Evolutionary conservation across 345 rosid genomes (phyloP), one percentile per base, ranked within the genome.

Genomic region (Syzygium jambos): DNA sequence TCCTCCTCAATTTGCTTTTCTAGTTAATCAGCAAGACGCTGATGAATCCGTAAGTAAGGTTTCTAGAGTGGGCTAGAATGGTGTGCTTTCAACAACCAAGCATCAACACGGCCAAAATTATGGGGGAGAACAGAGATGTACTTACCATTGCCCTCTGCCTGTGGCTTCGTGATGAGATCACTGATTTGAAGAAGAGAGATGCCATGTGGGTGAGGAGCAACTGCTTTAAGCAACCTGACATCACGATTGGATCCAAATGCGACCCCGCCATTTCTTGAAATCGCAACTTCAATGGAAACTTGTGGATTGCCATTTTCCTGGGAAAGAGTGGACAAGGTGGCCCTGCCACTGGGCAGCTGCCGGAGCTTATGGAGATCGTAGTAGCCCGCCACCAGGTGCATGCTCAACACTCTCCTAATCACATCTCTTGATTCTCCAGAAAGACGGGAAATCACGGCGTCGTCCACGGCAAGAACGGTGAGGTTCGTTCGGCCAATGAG

Each of bases 391-490:
- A 87, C 65, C 52, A 87, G 86, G 89, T 87, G 89, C 51, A 27
- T 25, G 57, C 89, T 65, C 86, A 87, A 85, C 51, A 87, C 51
- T 77, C 84, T 25, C 83, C 85, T 43, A 27, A 87, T 77, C 41
- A 56, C 86, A 25, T 51, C 49, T 15, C 56, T 14, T 5, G 89
- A 53, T 9, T 22, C 84, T 14, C 25, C 27, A 78, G 83, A 52
- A 41, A 87, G 38, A 34, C 54, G 41, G 38, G 89, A 80, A 84
- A 87, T 80, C 52, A 21, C 88, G 8, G 53, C 49, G 86, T 87
- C 73, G n/a, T 84, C 89, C 84, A 87, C 84, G 2, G 89, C 89
- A 54, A 87, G 89, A n/a, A 87, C 43, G 7, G 89, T 87, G 63
- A 84, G 85, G 53, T 59, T 84, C 11, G 41, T 22, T n/a, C 41